Evolutionary conservation across 495 filamentous ascomycete species (phyloP).

Genomic region (Podospora sp.): DNA sequence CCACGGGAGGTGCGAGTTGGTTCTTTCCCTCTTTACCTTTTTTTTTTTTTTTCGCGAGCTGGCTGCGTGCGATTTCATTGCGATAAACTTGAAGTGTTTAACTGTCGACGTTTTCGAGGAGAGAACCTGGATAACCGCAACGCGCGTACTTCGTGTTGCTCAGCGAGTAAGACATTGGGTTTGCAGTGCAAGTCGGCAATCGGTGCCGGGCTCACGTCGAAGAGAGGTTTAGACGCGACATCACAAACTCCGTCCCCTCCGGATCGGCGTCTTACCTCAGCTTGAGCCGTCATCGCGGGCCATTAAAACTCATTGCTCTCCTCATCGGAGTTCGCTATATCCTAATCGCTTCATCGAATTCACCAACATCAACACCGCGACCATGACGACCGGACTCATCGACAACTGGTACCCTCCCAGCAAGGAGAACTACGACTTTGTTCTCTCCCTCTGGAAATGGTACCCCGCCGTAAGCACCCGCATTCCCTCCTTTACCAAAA

Average conservation of each 20-base stretch:
- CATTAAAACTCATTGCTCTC: background rate
- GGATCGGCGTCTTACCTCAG: background rate
- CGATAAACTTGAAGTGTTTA: no score
- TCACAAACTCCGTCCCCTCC: background rate
- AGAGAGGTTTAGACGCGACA: background rate
- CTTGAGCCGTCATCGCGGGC: background rate
- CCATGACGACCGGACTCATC: slow-evolving; percentile 36
- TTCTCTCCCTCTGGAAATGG: slow-evolving; percentile 57
- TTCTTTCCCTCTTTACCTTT: background rate
- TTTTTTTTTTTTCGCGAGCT: background rate
- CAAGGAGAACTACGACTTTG: slow-evolving; percentile 51
- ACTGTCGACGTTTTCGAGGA: background rate
- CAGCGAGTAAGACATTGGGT: background rate
- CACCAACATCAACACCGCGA: background rate
- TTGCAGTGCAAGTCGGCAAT: background rate
- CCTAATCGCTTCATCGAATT: background rate
- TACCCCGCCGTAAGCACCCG: slow-evolving; percentile 42
- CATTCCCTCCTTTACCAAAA: background rate
- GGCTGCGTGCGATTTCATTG: no score
- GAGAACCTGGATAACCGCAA: background rate
- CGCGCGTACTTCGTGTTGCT: background rate
- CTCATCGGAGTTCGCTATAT: background rate
- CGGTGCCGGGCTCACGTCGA: background rate
- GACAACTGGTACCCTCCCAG: slow-evolving; percentile 56
- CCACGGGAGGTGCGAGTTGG: background rate